Evolutionary conservation across 2,329 filamentous ascomycete species (phyloP).

Genomic region (Fusarium oligoseptatum): DNA sequence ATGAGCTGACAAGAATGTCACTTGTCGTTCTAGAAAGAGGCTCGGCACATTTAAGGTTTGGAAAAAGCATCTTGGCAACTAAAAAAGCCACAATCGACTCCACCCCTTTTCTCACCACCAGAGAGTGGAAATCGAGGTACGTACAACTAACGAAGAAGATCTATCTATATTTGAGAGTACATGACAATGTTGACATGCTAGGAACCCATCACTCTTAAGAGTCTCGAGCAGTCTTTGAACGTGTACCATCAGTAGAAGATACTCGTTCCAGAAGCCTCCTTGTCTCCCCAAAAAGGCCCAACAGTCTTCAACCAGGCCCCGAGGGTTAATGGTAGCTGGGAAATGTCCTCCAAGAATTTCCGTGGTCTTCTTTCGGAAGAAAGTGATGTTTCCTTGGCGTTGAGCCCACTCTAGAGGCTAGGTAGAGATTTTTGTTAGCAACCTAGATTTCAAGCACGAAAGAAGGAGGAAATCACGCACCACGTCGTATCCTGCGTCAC

Average conservation of each 20-base stretch:
- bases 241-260: not conserved
- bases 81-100: not conserved
- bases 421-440: not conserved
- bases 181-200: too few relatives aligned
- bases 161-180: not conserved
- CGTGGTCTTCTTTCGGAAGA: not conserved
- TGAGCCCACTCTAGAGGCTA: slow-evolving; percentile 8
- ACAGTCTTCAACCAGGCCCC: slow-evolving; percentile 1
- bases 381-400: slow-evolving; percentile 4
- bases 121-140: not conserved
- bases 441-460: not conserved
- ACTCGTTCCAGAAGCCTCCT: not conserved
- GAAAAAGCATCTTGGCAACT: not conserved
- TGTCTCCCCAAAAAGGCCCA: slow-evolving; percentile 13
- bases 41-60: not conserved
- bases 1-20: not conserved
- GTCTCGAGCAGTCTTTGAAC: not conserved
- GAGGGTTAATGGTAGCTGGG: slow-evolving; percentile 6
- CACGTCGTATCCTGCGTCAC: slow-evolving; percentile 3
- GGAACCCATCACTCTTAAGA: not conserved
- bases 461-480: not conserved
- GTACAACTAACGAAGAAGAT: not conserved
- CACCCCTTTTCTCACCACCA: not conserved
- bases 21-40: not conserved
- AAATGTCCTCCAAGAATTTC: slow-evolving; percentile 9